Conservation (phyloP, 306 rosid genomes). For the Pachyrhizus erosus region DNA sequence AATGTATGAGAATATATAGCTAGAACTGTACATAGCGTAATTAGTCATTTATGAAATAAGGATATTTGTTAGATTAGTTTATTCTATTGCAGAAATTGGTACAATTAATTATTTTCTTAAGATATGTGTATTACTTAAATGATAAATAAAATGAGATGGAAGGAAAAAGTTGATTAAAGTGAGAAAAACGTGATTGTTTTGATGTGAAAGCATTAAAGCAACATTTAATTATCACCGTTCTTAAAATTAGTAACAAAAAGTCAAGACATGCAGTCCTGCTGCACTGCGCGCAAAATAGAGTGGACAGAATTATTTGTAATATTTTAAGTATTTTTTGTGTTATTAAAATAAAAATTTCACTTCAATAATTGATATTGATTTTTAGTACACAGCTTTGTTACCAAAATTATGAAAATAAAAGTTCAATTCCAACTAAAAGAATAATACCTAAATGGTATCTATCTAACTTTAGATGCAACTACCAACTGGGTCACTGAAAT, state of each 20-base stretch:
- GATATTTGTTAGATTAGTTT: background rate
- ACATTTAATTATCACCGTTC: background rate
- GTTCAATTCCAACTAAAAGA: background rate
- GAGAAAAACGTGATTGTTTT: background rate
- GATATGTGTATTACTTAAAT: background rate
- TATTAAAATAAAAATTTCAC: background rate
- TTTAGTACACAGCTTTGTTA: background rate
- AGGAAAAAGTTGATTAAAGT: background rate
- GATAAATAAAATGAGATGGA: background rate
- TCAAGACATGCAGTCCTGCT: background rate
- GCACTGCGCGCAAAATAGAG: background rate
- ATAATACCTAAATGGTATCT: background rate
- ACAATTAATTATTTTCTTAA: background rate
- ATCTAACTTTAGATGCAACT: background rate
- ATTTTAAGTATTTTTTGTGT: background rate
- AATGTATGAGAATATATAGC: background rate
- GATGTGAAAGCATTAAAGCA: background rate
- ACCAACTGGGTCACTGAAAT: background rate
- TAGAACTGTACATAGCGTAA: background rate
- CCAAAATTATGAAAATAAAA: background rate
- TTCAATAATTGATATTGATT: background rate
- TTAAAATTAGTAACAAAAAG: background rate
- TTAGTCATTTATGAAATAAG: background rate
- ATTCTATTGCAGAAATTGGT: background rate
- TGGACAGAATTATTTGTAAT: background rate